Evolutionary conservation across 169 alveolate species (phyloP).

Genomic region (Cryptosporidium muris): DNA sequence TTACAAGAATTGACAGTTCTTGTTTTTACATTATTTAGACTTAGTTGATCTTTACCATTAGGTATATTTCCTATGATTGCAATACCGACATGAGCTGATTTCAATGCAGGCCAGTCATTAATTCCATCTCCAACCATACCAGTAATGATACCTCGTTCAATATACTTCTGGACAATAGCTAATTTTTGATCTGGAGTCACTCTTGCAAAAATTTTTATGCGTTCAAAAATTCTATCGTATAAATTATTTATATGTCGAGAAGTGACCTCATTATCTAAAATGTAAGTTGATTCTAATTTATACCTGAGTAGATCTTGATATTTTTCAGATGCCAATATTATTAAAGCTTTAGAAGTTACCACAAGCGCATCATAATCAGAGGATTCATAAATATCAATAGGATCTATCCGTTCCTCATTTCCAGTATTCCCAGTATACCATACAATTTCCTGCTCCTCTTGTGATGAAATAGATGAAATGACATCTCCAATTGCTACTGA

Average conservation of each 20-base stretch:
- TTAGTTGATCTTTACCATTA: background rate
- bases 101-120: slow-evolving; percentile 59
- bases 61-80: slow-evolving; percentile 19
- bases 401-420: background rate
- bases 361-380: slow-evolving; percentile 26
- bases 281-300: background rate
- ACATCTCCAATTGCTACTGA: slow-evolving; percentile 34
- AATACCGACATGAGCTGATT: slow-evolving; percentile 46
- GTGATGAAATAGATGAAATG: background rate
- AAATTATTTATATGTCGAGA: background rate
- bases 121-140: slow-evolving; percentile 70
- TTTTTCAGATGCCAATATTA: slow-evolving; percentile 16
- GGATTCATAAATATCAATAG: slow-evolving; percentile 27
- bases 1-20: background rate
- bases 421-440: slow-evolving; percentile 29
- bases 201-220: slow-evolving; percentile 44
- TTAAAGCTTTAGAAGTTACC: slow-evolving; percentile 46
- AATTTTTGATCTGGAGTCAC: slow-evolving; percentile 52
- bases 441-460: background rate
- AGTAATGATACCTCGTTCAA: slow-evolving; percentile 13
- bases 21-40: background rate
- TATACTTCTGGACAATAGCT: slow-evolving; percentile 18
- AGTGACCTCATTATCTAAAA: background rate
- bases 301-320: slow-evolving; percentile 2
- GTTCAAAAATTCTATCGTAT: slow-evolving; percentile 31